Percentiles rank a stretch among this genome's conserved stretches.
phyloP scores from a whole-genome alignment of 2,329 filamentous ascomycete genomes.

The Fusarium drepaniforme region DNA sequence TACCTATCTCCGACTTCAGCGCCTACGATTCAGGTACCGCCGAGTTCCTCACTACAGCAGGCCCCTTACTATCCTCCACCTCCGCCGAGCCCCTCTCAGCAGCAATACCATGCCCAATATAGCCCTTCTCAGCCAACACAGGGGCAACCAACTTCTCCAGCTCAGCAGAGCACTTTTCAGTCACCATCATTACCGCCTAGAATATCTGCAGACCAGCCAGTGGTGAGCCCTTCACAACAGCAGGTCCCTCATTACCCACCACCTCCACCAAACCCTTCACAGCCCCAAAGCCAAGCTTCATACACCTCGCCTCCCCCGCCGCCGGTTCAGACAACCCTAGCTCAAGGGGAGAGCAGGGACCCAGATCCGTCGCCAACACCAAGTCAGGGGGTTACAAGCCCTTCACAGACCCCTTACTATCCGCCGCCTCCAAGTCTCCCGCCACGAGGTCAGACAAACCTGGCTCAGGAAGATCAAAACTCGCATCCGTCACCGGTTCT shows the following conservation, averaged over 20 bases:
- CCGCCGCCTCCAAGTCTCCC: neutral
- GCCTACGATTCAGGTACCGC: neutral
- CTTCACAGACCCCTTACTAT: neutral
- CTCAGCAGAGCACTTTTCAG: neutral
- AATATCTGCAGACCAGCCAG: neutral
- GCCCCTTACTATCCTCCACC: neutral
- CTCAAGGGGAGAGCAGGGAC: neutral
- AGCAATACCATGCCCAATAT: neutral
- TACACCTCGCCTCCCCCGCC: neutral
- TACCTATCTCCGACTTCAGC: neutral
- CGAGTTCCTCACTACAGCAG: neutral
- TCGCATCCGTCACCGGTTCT: neutral
- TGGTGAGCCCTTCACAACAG: neutral
- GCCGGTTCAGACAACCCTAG: neutral
- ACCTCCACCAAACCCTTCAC: neutral
- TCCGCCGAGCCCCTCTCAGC: neutral
- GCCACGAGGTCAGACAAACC: neutral
- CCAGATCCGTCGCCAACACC: neutral
- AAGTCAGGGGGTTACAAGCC: neutral
- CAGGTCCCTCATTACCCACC: neutral
- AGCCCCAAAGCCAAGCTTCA: neutral
- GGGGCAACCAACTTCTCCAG: neutral
- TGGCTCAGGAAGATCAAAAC: neutral
- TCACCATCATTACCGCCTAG: neutral
- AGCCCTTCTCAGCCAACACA: neutral